Base-by-base conservation (phyloP, 176 grass and related monocot species). In the Aegilops bicornis region DNA sequence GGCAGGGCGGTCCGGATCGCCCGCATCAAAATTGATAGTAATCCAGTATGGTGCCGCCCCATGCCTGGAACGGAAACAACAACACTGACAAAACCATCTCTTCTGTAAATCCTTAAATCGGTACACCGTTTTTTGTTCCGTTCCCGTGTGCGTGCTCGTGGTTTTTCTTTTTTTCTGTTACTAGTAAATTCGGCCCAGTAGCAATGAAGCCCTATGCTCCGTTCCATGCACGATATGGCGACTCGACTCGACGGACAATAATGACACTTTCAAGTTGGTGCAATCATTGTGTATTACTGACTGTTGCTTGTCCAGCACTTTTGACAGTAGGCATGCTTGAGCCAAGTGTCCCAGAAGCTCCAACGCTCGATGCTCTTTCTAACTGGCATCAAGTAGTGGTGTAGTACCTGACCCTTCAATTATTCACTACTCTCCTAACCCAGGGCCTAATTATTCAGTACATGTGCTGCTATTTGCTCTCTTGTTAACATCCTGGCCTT, bases 91-190 rank as follows among this genome's bases (percentile, higher is more conserved):
- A 8, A 58, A 3, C 19, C 30, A 22, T 85, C 86, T 14, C 76
- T 64, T 67, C 25, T 91, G 89, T 91, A 91, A 77, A 91, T 91
- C 69, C 81, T 66, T 88, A 42, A 47, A 69, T 48, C 70, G 37
- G 7, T 47, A 50, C 68, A 85, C 74, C 48, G 52, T 85, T 91
- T 87, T 85, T 88, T 62, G 9, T 45, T 58, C 52, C 52, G 15
- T 48, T 12, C 10, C 42, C 31, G 31, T 31, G 35, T 8, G 47
- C 8, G 52, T 58, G 45, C 15, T 83, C 40, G 37, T 84, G 65
- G 37, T 76, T 70, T 79, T 76, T 68, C 16, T 3, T 20, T 58
- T 20, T 87, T 27, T 76, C 47, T 56, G 3, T 31, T 31, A 31
- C 31, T 31, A 31, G 31, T 84, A 78, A 71, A 65, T 64, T 50